These are phyloP conservation scores for Suhomyces tanzawaensis DNA, from an alignment of 805 yeast genomes.

Conservation along the genomic window DNA sequence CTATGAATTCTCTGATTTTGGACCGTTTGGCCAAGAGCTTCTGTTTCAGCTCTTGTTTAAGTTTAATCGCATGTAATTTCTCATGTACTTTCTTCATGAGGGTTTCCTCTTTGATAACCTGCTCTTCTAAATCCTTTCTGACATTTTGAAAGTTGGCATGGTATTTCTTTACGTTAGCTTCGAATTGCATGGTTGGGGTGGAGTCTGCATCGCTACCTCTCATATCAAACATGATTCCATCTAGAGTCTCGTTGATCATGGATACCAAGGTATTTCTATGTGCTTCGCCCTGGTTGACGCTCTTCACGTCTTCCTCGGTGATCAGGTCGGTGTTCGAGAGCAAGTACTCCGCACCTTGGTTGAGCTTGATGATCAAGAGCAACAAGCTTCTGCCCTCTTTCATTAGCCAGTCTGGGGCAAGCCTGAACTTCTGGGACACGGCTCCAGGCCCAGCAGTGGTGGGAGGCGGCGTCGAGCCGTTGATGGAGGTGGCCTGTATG, in stretches of 20 bases:
- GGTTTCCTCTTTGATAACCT: constrained; percentile 19
- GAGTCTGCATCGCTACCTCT: constrained; percentile 6
- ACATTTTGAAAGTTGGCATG: constrained; percentile 20
- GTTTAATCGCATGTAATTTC: constrained; percentile 1
- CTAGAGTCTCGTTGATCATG: constrained; percentile 32
- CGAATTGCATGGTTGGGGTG: constrained; percentile 22
- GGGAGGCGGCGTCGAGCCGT: constrained; percentile 12
- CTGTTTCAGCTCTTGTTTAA: constrained; percentile 1
- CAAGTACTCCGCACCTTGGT: constrained; percentile 3
- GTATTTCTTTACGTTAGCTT: constrained; percentile 20
- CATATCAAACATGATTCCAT: constrained; percentile 22
- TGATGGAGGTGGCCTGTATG: constrained; percentile 35
- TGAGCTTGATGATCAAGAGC: constrained; percentile 28
- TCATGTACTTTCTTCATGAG: constrained; percentile 11
- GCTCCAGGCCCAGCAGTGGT: constrained; percentile 1
- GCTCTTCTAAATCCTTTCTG: constrained; percentile 27
- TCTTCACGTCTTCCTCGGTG: constrained; percentile 1
- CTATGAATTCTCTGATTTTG: constrained; percentile 4
- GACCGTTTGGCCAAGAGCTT: constrained; percentile 2
- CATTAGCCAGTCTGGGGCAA: constrained; percentile 31
- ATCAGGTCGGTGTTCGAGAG: not conserved
- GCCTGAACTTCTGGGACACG: not conserved
- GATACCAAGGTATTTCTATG: constrained; percentile 28
- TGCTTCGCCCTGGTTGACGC: constrained; percentile 14
- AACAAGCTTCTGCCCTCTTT: constrained; percentile 37